These are phyloP conservation scores for Cryptococcus depauperatus DNA, from an alignment of 1,284 basidiomycete species.

Conservation along the genomic window DNA sequence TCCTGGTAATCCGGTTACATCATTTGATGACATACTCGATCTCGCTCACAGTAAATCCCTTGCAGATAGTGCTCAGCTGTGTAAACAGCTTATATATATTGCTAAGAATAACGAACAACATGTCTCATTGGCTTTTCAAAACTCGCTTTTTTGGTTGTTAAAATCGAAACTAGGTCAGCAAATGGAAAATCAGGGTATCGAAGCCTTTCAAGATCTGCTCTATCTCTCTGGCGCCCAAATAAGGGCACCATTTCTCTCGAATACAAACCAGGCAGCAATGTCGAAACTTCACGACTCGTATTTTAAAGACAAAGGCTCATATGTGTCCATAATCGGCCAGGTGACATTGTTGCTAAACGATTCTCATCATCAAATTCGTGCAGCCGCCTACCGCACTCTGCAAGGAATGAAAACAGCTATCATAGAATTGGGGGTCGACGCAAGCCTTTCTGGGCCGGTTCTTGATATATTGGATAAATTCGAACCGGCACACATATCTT, in stretches of 20 bases:
- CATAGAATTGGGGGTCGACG: not conserved
- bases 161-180: slow-evolving; percentile 61
- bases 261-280: not conserved
- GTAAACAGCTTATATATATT: slow-evolving; percentile 10
- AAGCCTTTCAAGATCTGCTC: slow-evolving; percentile 67
- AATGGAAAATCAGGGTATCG: slow-evolving; percentile 57
- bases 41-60: too few species aligned
- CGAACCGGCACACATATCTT: too few species aligned
- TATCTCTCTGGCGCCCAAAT: slow-evolving; percentile 36
- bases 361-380: not conserved
- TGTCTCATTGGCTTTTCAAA: slow-evolving; percentile 12
- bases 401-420: not conserved
- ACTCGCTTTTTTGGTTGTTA: slow-evolving; percentile 67
- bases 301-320: too few species aligned
- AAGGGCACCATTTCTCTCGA: slow-evolving; percentile 46
- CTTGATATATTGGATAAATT: not conserved
- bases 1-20: too few species aligned
- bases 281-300: too few species aligned
- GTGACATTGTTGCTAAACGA: not conserved
- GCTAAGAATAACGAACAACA: not conserved
- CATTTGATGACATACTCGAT: too few species aligned
- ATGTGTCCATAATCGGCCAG: too few species aligned
- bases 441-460: not conserved
- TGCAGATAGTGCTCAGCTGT: slow-evolving; percentile 11
- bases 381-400: not conserved